These are phyloP conservation scores for Albugo laibachii DNA, from an alignment of 352 stramenopile species.

Conservation along the genomic window DNA sequence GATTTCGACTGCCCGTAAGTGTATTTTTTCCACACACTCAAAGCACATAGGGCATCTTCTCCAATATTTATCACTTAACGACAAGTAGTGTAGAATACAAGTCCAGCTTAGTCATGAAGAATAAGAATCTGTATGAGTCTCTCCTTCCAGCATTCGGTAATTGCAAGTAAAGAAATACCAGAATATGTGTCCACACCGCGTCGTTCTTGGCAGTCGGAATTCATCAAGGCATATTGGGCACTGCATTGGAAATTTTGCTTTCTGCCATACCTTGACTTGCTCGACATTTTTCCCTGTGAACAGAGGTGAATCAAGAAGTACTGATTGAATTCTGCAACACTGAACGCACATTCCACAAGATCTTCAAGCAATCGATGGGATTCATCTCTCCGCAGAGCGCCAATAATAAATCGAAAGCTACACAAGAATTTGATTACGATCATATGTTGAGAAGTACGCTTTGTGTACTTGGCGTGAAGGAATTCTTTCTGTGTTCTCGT, in stretches of 20 bases:
- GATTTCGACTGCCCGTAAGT: slow-evolving; percentile 50
- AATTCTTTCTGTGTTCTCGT: slow-evolving; percentile 65
- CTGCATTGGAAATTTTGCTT: slow-evolving; percentile 23
- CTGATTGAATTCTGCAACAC: neutral
- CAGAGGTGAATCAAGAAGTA: neutral
- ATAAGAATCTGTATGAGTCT: neutral
- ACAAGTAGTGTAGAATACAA: slow-evolving; percentile 68
- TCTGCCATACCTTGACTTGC: slow-evolving; percentile 63
- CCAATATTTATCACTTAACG: slow-evolving; percentile 76
- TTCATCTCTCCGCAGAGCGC: slow-evolving; percentile 26
- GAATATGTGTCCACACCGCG: slow-evolving; percentile 71
- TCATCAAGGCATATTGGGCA: slow-evolving; percentile 70
- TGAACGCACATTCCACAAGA: neutral
- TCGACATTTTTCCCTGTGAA: slow-evolving; percentile 60
- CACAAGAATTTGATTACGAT: neutral
- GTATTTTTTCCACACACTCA: slow-evolving; percentile 63
- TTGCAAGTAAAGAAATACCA: slow-evolving; percentile 29
- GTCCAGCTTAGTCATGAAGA: slow-evolving; percentile 26
- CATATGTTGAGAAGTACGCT: neutral
- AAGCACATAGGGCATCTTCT: slow-evolving; percentile 76
- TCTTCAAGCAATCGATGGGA: slow-evolving; percentile 51
- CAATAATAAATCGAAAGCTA: slow-evolving; percentile 70
- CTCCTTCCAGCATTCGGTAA: no score
- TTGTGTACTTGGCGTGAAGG: slow-evolving; percentile 60
- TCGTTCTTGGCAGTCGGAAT: slow-evolving; percentile 68